phyloP scores from a whole-genome alignment of 345 rosid genomes.

The Corchorus olitorius region DNA sequence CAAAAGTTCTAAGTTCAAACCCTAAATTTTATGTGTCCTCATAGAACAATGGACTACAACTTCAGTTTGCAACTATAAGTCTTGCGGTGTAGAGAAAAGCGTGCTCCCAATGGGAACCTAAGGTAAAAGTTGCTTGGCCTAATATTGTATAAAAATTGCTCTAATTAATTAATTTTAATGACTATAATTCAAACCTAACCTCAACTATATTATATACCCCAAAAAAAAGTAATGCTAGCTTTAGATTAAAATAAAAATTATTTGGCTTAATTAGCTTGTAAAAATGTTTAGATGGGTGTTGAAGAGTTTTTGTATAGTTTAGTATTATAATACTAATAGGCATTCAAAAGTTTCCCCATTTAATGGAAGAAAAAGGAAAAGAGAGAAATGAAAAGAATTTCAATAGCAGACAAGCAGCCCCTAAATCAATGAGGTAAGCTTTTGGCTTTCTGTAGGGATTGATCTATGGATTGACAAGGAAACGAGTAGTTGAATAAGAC shows the following conservation, averaged over 20 bases:
- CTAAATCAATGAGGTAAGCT: slow-evolving; percentile 9
- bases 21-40: too few species aligned
- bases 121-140: too few species aligned
- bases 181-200: too few species aligned
- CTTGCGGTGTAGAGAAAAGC: too few species aligned
- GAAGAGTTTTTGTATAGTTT: background rate
- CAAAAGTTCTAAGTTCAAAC: background rate
- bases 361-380: background rate
- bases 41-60: too few species aligned
- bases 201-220: too few species aligned
- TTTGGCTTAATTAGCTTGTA: background rate
- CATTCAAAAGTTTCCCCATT: background rate
- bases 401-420: slow-evolving; percentile 10
- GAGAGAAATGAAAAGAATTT: background rate
- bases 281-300: background rate
- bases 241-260: background rate
- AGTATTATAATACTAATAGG: background rate
- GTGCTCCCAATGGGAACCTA: too few species aligned
- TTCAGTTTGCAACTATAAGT: too few species aligned
- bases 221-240: too few species aligned
- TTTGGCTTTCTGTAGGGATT: background rate
- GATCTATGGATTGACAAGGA: background rate
- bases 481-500: background rate
- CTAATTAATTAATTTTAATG: too few species aligned
- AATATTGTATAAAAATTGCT: too few species aligned